phyloP scores from a whole-genome alignment of 129 eudicot genomes.

The Lactuca saligna region DNA sequence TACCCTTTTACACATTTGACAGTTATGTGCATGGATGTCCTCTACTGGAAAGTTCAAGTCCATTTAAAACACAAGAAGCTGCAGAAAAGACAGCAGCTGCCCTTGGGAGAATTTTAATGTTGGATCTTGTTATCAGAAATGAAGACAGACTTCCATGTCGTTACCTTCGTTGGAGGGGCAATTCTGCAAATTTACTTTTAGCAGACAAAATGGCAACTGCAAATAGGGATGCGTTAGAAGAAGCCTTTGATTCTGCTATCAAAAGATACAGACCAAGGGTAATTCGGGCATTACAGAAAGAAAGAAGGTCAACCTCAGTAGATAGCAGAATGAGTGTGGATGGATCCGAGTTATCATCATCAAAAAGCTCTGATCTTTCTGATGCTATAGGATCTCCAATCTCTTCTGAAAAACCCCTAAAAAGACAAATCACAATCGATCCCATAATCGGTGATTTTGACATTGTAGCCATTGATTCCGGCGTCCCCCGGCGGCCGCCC shows the following conservation, averaged over 20 bases:
- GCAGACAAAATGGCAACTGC: slow-evolving; percentile 67
- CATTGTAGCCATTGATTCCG: slow-evolving; percentile 92
- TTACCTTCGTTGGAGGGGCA: slow-evolving; percentile 94
- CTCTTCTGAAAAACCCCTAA: slow-evolving; percentile 50
- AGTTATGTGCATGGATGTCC: slow-evolving; percentile 96
- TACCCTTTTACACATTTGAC: slow-evolving; percentile 20
- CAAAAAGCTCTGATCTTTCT: slow-evolving; percentile 65
- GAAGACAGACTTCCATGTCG: slow-evolving; percentile 97
- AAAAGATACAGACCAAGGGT: slow-evolving; percentile 76
- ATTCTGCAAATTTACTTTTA: slow-evolving; percentile 76
- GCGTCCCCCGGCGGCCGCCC: slow-evolving; percentile 97
- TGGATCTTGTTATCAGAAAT: slow-evolving; percentile 96
- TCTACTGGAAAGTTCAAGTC: slow-evolving; percentile 69
- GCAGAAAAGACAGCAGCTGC: slow-evolving; percentile 89
- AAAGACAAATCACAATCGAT: slow-evolving; percentile 52
- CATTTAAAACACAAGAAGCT: slow-evolving; percentile 67
- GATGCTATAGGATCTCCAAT: slow-evolving; percentile 54
- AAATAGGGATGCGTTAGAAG: slow-evolving; percentile 64
- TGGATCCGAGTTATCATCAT: slow-evolving; percentile 48
- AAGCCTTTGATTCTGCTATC: slow-evolving; percentile 73
- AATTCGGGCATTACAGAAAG: slow-evolving; percentile 75
- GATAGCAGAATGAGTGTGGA: slow-evolving; percentile 63
- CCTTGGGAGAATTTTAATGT: slow-evolving; percentile 87
- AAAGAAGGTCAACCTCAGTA: slow-evolving; percentile 82
- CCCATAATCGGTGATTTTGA: slow-evolving; percentile 45